These are phyloP conservation scores for Eucalyptus sp. DNA, from an alignment of 345 rosid genomes.

Conservation along the genomic window DNA sequence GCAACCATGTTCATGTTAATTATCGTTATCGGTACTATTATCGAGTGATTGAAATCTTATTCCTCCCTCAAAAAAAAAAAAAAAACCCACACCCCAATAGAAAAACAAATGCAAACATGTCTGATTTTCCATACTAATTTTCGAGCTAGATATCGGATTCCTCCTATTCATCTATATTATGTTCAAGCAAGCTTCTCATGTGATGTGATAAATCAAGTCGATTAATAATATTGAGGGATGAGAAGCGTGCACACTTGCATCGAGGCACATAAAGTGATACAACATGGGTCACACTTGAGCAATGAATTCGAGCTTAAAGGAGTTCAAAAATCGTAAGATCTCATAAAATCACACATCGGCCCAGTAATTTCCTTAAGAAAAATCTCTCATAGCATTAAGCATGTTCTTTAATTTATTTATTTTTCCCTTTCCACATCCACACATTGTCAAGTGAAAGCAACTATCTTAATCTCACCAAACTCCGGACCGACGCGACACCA, in stretches of 20 bases:
- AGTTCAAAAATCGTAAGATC: background rate
- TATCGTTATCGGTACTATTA: fast-evolving
- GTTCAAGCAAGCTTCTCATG: fast-evolving
- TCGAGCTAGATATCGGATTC: fast-evolving
- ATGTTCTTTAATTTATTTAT: fast-evolving
- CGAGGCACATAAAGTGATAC: background rate
- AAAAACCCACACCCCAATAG: no score
- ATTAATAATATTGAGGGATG: background rate
- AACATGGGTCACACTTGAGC: fast-evolving
- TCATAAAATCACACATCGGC: background rate
- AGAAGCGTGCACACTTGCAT: background rate
- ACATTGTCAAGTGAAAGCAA: background rate
- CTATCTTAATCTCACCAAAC: background rate
- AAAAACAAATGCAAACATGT: fast-evolving
- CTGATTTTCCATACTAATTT: background rate
- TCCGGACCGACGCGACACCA: background rate
- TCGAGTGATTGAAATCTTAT: background rate
- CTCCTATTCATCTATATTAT: fast-evolving
- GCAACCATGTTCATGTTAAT: fast-evolving
- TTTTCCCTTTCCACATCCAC: background rate
- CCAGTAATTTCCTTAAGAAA: background rate
- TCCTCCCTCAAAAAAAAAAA: background rate
- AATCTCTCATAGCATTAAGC: fast-evolving
- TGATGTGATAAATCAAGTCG: background rate
- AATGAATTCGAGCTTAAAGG: background rate